Conservation (phyloP, 495 filamentous ascomycete genomes). For the Neurospora hispaniola region DNA sequence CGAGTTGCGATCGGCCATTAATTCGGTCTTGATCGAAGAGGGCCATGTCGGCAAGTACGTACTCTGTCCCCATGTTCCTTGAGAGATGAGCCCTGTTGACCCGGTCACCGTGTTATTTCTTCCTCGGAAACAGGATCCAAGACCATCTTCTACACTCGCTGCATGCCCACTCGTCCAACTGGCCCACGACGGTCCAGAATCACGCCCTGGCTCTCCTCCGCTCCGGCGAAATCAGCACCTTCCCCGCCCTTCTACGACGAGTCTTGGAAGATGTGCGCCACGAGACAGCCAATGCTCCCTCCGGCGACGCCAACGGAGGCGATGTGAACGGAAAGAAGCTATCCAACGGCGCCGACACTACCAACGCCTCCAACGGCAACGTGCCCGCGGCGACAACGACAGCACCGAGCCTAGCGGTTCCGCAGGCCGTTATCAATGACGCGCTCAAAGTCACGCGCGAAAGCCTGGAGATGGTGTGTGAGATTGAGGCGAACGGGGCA, state of each 20-base stretch:
- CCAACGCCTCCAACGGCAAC: slow-evolving; percentile 18
- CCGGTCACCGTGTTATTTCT: not conserved
- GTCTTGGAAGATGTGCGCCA: slow-evolving; percentile 43
- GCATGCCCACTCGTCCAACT: slow-evolving; percentile 40
- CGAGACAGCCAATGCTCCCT: slow-evolving; percentile 26
- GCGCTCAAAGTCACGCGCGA: slow-evolving; percentile 42
- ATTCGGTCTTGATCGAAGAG: slow-evolving; percentile 35
- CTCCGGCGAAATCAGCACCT: slow-evolving; percentile 40
- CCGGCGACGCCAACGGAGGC: slow-evolving; percentile 14
- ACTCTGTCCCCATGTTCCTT: not conserved
- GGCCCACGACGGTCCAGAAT: slow-evolving; percentile 40
- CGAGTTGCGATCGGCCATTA: slow-evolving; percentile 44
- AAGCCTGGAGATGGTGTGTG: slow-evolving; percentile 38
- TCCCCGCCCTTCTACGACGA: slow-evolving; percentile 39
- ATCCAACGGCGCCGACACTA: slow-evolving; percentile 14
- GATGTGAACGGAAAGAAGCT: slow-evolving; percentile 13
- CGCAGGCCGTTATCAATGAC: slow-evolving; percentile 39
- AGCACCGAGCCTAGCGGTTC: slow-evolving; percentile 33
- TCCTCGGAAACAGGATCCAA: slow-evolving; percentile 36
- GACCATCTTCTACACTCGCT: slow-evolving; percentile 44
- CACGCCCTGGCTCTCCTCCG: slow-evolving; percentile 44
- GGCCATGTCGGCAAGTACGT: slow-evolving; percentile 39
- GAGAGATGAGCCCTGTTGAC: not conserved
- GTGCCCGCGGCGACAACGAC: slow-evolving; percentile 5
- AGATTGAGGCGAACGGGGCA: slow-evolving; percentile 30